A percentile compares a stretch with the other conserved stretches of the same genome.
Conservation (phyloP, 768 basidiomycete species). For the Kwoniella sp. region DNA sequence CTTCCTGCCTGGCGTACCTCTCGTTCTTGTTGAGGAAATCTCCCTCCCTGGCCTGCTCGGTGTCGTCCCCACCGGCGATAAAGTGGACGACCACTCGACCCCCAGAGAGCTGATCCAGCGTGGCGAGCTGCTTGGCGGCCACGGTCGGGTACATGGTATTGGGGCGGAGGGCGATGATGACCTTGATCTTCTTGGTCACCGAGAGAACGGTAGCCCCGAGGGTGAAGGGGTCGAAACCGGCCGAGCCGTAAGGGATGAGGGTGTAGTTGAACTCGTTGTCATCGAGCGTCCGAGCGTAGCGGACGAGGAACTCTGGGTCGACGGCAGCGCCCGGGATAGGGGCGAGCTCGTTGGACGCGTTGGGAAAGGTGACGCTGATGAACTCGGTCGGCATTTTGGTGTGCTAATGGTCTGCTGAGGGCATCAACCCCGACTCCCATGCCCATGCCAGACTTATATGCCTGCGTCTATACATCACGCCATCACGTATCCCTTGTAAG, state of each 20-base stretch:
- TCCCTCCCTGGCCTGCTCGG: conserved; percentile 33
- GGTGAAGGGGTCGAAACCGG: conserved; percentile 35
- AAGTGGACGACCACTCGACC: conserved; percentile 37
- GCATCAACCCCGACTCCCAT: too few relatives aligned
- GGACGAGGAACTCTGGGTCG: conserved; percentile 32
- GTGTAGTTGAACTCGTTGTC: conserved; percentile 38
- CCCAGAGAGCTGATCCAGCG: conserved; percentile 24
- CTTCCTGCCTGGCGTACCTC: conserved; percentile 32
- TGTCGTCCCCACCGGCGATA: conserved; percentile 31
- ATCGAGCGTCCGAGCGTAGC: conserved; percentile 32
- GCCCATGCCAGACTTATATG: too few relatives aligned
- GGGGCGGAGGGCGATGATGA: conserved; percentile 32
- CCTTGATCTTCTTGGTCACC: conserved; percentile 28
- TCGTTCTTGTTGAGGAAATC: conserved; percentile 32
- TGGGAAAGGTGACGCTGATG: conserved; percentile 33
- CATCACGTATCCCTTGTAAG: too few relatives aligned
- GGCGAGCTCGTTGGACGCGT: conserved; percentile 29
- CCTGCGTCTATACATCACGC: too few relatives aligned
- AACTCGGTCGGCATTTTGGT: conserved; percentile 27
- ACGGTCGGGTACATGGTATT: conserved; percentile 38
- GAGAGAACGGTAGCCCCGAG: conserved; percentile 27
- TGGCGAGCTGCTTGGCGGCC: conserved; percentile 37
- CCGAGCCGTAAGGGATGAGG: conserved; percentile 28
- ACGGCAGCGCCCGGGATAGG: conserved; percentile 27
- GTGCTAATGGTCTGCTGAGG: background rate